These are phyloP conservation scores for Danielia reshetovae DNA, from an alignment of 805 yeast genomes.

Conservation along the genomic window DNA sequence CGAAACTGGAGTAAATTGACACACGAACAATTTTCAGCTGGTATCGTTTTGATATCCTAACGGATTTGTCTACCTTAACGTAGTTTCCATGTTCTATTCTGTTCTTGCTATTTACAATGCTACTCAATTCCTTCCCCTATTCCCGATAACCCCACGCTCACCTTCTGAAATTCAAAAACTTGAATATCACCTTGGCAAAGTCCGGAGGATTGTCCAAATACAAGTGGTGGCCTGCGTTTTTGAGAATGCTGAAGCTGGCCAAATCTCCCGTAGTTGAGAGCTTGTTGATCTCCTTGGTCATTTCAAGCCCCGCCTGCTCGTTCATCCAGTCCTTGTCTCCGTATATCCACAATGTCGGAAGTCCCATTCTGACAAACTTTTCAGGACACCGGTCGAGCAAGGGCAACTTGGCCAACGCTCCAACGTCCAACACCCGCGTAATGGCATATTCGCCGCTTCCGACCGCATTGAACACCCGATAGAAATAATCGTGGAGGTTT, in stretches of 20 bases:
- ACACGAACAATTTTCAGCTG: no score
- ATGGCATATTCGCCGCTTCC: conserved; percentile 67
- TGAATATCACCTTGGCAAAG: conserved; percentile 27
- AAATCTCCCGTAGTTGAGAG: conserved; percentile 7
- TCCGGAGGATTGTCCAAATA: conserved; percentile 47
- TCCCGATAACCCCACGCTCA: no score
- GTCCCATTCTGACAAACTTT: conserved; percentile 33
- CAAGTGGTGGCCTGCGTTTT: conserved; percentile 52
- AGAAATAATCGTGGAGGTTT: conserved; percentile 51
- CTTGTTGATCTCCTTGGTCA: conserved; percentile 20
- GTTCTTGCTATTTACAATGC: no score
- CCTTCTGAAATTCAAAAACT: conserved; percentile 23
- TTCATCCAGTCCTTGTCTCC: conserved; percentile 76
- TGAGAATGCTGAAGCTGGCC: conserved; percentile 27
- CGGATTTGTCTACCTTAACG: no score
- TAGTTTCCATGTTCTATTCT: no score
- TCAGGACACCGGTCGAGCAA: conserved; percentile 48
- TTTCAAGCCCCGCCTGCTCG: conserved; percentile 48
- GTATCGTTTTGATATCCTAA: no score
- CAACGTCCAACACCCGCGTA: conserved; percentile 56
- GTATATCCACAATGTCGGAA: conserved; percentile 57
- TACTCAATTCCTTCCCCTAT: no score
- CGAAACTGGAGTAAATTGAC: no score
- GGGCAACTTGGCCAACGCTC: conserved; percentile 56
- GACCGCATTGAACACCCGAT: conserved; percentile 47